Evolutionary conservation across 768 basidiomycete genomes (phyloP), one percentile per base, ranked within the genome.

Genomic region (Lactifluus echinatus): DNA sequence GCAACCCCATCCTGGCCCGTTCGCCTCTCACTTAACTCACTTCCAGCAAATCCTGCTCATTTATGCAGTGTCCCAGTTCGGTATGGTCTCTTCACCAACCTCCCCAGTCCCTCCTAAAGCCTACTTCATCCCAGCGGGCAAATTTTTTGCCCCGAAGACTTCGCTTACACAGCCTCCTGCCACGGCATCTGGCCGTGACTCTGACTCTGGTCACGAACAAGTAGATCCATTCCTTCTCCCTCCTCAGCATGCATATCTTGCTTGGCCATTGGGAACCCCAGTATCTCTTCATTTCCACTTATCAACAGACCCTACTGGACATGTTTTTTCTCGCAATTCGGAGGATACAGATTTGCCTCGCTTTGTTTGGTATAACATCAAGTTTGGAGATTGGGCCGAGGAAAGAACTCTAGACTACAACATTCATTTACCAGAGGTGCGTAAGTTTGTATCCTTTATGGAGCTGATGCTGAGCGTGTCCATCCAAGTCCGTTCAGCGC

Each of bases 361-460:
- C 59, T 84, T 90, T 59, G 75, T 83, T 19, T 93, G 90, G 90
- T 71, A 81, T 31, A 83, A 89, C 64, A 79, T 93, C 46, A 83
- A 80, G 0, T 89, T 83, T 56, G 90, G 90, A 37, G 80, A 89
- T 65, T 93, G 81, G 78, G 78, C 76, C 42, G 84, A 89, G 40
- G 68, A 37, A 70, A 85, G 57, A 73, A 73, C 6, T 75, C 78
- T 56, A 73, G 83, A 48, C 76, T 80, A 59, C 75, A 33, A 82
- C 45, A 70, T 93, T 39, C 75, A 79, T 28, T 74, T 93, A 50
- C 91, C 90, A 0, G 70, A 78, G 71, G 90, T 90, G 68, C 62
- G 77, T 64, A 17, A 23, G 8, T 14, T 39, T 28, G 61, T 14
- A 19, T 47, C 42, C 11, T 12, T 10, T 37, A 37, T 29, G 8